Evolutionary conservation across 805 yeast species (phyloP).

Genomic region (Yamadazyma laniorum): DNA sequence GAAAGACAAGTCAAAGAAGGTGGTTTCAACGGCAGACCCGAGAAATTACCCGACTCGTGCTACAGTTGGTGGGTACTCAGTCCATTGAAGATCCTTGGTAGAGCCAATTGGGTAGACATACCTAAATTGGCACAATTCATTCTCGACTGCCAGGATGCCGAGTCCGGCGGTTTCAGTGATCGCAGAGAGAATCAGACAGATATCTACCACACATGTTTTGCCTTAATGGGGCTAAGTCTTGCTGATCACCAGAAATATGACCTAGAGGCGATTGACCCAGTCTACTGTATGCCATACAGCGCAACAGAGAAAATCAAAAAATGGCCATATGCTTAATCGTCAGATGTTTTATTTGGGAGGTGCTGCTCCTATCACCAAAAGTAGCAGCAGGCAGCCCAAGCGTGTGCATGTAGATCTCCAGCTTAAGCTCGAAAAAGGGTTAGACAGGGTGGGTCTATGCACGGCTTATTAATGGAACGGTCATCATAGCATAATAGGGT

Average conservation of each 20-base stretch:
- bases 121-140: slow-evolving; percentile 65
- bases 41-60: slow-evolving; percentile 95
- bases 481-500: too few species aligned
- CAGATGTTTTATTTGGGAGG: too few species aligned
- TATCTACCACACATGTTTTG: slow-evolving; percentile 89
- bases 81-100: slow-evolving; percentile 62
- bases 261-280: slow-evolving; percentile 72
- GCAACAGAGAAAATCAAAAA: slow-evolving; percentile 34
- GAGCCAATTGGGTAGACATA: slow-evolving; percentile 74
- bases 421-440: too few species aligned
- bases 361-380: too few species aligned
- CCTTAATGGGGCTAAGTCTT: slow-evolving; percentile 81
- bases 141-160: slow-evolving; percentile 70
- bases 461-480: too few species aligned
- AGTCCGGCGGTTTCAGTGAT: slow-evolving; percentile 88
- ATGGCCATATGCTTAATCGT: slow-evolving; percentile 22
- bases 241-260: slow-evolving; percentile 54
- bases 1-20: slow-evolving; percentile 85
- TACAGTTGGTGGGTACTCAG: slow-evolving; percentile 97
- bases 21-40: slow-evolving; percentile 95
- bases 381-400: too few species aligned
- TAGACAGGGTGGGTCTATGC: too few species aligned
- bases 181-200: slow-evolving; percentile 89
- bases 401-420: too few species aligned
- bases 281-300: slow-evolving; percentile 75